Base-by-base conservation (phyloP, 2,329 filamentous ascomycete species). In the Cyphellophora europaea region DNA sequence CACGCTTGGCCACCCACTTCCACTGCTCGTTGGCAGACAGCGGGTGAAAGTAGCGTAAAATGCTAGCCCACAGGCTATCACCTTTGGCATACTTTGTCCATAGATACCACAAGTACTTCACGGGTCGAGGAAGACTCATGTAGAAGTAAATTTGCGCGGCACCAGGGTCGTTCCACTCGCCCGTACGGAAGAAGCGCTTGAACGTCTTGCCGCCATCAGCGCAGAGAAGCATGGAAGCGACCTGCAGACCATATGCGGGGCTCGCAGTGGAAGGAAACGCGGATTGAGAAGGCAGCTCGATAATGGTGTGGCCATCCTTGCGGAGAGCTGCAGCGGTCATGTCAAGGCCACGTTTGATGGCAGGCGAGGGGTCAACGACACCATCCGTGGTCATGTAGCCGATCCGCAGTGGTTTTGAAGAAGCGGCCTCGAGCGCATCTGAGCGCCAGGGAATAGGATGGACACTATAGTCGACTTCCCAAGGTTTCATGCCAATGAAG, bases 81-180 rank as follows among this genome's bases (percentile, higher is more conserved):
- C 77, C 63, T 35, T 77, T 74, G 42, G 95, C 65, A 55, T 94
- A 93, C 51, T 80, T 81, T n/a, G 91, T 79, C 72, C 82, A 95
- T 5, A 87, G 72, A 55, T 87, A 91, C 63, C 93, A 85, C n/a
- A 91, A 51, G 56, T 82, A 93, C 55, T 86, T 85, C 47, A 93
- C 53, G 4, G 81, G 75, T 5, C 77, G 65, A 11, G 85, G 81
- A 11, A 93, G 70, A 27, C 66, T 67, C 65, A 87, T 85, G 53
- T 88, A 77, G 48, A 71, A 75, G 35, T 73, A 69, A 66, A 95
- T 77, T 55, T 88, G 80, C 15, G 68, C 69, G 2, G 83, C 85
- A 11, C 88, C 88, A 0, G 71, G 61, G 53, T 95, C 88, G 42
- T 83, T 81, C 62, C 76, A 78, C 57, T 95, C 89, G 23, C 83